These are phyloP conservation scores for Thelephora aurantiotincta DNA, from an alignment of 768 basidiomycete species.

Conservation along the genomic window DNA sequence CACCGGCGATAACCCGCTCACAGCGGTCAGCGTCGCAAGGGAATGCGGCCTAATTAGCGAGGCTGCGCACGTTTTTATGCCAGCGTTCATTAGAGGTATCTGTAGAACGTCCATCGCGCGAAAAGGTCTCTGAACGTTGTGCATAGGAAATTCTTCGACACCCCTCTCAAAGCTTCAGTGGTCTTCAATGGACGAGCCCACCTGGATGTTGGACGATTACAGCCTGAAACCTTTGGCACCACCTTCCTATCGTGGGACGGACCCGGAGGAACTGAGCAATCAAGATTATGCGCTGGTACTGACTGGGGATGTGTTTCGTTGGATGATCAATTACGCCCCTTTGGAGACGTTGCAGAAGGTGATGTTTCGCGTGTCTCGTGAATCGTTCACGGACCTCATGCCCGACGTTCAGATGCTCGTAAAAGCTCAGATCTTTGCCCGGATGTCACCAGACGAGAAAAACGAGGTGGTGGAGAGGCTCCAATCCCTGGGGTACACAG, in stretches of 20 bases:
- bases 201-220: conserved; percentile 78
- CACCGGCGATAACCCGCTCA: conserved; percentile 93
- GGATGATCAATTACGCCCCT: conserved; percentile 94
- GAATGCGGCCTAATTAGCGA: conserved; percentile 86
- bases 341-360: conserved; percentile 90
- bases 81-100: conserved; percentile 61
- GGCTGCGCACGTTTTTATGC: conserved; percentile 80
- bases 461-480: conserved; percentile 94
- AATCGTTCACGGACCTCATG: neutral
- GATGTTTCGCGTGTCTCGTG: conserved; percentile 5
- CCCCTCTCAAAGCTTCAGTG: conserved; percentile 64
- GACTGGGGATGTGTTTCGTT: conserved; percentile 92
- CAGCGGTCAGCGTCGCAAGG: conserved; percentile 91
- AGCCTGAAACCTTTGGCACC: conserved; percentile 70
- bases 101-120: conserved; percentile 1
- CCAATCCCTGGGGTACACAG: conserved; percentile 87
- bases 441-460: conserved; percentile 99
- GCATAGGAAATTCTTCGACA: conserved; percentile 36
- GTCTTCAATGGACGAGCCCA: conserved; percentile 81
- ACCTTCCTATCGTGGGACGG: conserved; percentile 55
- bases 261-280: conserved; percentile 56
- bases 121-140: neutral
- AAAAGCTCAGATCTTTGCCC: conserved; percentile 89
- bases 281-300: conserved; percentile 87
- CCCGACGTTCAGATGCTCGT: conserved; percentile 69